Percentiles rank a stretch among this genome's conserved stretches.
These are phyloP conservation scores for Sphagnum contortum DNA, from an alignment of 225 moss, liverwort and hornwort species.

Conservation along the genomic window DNA sequence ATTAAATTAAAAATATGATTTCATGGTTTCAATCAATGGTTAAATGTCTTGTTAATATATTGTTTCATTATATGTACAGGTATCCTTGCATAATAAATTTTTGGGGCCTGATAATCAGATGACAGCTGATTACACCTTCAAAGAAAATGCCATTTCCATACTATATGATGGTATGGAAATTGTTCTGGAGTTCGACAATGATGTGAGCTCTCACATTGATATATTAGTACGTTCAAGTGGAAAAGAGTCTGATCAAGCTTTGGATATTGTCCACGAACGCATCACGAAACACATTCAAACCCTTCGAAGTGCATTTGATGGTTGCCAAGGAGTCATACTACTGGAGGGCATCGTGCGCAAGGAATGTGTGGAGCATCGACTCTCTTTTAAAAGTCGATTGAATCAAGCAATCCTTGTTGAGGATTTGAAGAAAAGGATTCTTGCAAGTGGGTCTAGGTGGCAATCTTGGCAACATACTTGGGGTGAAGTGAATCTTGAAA, in stretches of 20 bases:
- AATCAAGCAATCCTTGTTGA: neutral
- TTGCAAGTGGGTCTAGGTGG: too few relatives aligned
- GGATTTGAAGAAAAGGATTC: neutral
- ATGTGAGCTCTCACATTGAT: neutral
- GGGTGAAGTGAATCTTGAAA: too few relatives aligned
- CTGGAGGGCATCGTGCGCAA: neutral
- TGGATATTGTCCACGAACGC: neutral
- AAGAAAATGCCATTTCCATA: neutral
- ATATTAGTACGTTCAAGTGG: neutral
- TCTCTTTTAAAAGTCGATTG: neutral
- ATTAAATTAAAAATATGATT: too few relatives aligned
- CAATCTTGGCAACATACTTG: too few relatives aligned
- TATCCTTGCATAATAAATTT: neutral
- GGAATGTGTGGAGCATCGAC: neutral
- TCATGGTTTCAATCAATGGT: neutral
- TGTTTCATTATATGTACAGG: neutral
- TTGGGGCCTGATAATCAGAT: neutral
- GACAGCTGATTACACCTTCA: neutral
- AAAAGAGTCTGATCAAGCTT: neutral
- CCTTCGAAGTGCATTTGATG: neutral
- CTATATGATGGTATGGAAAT: neutral
- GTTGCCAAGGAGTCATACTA: conserved; percentile 2
- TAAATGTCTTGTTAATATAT: neutral
- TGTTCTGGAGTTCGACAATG: neutral
- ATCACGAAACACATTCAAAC: neutral